Evolutionary conservation across 176 grass and related monocot species (phyloP).

Genomic region (Lolium rigidum): DNA sequence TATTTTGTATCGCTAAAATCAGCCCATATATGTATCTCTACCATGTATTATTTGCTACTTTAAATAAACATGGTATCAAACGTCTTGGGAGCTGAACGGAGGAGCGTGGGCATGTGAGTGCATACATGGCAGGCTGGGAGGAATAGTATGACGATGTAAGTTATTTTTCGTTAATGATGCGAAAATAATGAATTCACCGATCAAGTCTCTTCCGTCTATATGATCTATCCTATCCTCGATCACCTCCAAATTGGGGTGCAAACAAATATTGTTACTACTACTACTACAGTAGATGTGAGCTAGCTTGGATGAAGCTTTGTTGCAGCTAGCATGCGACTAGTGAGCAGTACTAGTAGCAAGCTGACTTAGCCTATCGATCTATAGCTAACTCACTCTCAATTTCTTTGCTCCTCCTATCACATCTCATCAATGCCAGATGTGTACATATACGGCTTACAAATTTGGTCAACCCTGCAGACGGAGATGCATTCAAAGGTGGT

Average conservation of each 20-base stretch:
- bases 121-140: too few species aligned
- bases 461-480: background rate
- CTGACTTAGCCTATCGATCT: conserved; percentile 9
- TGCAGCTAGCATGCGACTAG: background rate
- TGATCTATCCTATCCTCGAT: background rate
- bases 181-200: conserved; percentile 12
- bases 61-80: too few species aligned
- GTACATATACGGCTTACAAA: background rate
- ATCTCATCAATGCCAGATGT: conserved; percentile 12
- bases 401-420: background rate
- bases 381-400: background rate
- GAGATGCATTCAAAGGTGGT: conserved; percentile 11
- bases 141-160: too few species aligned
- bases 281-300: background rate
- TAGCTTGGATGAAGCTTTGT: conserved; percentile 8
- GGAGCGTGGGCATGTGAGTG: too few species aligned
- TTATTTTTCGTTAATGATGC: too few species aligned
- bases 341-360: background rate
- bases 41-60: too few species aligned
- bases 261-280: background rate
- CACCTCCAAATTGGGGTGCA: conserved; percentile 32
- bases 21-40: too few species aligned
- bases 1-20: too few species aligned
- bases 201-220: background rate
- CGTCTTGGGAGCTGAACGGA: too few species aligned